Percentiles rank a stretch among this genome's conserved stretches.
phyloP scores from a whole-genome alignment of 2,329 filamentous ascomycete genomes.

The Ophiostoma novo-ulmi region DNA sequence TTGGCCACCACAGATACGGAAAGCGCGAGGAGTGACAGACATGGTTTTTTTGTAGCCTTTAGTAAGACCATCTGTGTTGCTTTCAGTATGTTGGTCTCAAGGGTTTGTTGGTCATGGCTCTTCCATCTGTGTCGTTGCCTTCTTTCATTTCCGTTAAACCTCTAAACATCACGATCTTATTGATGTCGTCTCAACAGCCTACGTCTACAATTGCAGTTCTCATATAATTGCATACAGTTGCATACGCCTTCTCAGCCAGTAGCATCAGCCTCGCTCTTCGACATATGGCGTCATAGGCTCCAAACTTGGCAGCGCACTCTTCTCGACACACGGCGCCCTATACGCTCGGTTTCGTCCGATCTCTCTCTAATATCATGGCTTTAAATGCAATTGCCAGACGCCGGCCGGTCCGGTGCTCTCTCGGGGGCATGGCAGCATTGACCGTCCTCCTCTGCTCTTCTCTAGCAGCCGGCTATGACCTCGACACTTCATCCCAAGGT shows the following conservation, averaged over 20 bases:
- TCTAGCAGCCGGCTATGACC: conserved; percentile 19
- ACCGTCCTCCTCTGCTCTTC: conserved; percentile 10
- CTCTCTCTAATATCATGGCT: not conserved
- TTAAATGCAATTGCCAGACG: not conserved
- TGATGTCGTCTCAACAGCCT: not conserved
- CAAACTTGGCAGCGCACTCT: not conserved
- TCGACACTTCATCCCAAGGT: conserved; percentile 24
- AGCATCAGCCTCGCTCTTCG: not conserved
- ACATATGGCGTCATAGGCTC: not conserved
- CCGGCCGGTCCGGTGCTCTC: conserved; percentile 16
- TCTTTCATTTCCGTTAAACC: not conserved
- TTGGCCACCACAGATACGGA: not conserved
- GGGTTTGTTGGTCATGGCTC: not conserved
- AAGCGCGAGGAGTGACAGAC: conserved; percentile 2
- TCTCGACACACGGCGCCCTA: not conserved
- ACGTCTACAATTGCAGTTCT: not conserved
- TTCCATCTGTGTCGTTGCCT: not conserved
- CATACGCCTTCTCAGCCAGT: not conserved
- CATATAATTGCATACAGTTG: not conserved
- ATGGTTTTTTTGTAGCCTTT: not conserved
- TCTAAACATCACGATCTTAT: not conserved
- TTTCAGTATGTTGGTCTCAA: not conserved
- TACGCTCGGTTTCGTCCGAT: not conserved
- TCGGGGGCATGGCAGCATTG: conserved; percentile 8
- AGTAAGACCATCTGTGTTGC: conserved; percentile 9